phyloP scores from a whole-genome alignment of 192 early-diverging fungal species.

The Cetraspora pellucida region DNA sequence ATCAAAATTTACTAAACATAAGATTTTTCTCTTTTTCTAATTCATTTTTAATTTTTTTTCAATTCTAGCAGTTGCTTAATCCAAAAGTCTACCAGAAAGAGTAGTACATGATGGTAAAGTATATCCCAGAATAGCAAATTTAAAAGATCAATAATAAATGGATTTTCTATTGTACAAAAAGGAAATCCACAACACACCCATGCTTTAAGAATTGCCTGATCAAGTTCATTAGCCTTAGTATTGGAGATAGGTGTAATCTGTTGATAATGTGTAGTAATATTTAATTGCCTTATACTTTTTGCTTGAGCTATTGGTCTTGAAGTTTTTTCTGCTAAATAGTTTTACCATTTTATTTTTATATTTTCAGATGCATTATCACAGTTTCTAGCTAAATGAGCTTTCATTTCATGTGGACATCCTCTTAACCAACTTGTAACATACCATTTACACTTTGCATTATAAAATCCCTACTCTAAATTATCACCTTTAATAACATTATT shows the following conservation, averaged over 20 bases:
- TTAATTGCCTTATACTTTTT: not conserved
- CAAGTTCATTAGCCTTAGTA: not conserved
- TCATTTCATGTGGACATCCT: too few relatives aligned
- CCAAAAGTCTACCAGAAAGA: not conserved
- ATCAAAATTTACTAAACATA: not conserved
- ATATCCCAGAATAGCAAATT: not conserved
- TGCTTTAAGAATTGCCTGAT: not conserved
- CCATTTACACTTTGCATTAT: too few relatives aligned
- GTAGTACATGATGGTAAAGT: not conserved
- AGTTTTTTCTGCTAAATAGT: not conserved
- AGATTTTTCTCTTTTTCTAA: not conserved
- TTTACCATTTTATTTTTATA: not conserved
- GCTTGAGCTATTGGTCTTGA: not conserved
- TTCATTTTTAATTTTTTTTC: not conserved
- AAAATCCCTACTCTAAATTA: too few relatives aligned
- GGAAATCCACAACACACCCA: not conserved
- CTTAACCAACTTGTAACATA: too few relatives aligned
- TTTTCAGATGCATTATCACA: not conserved
- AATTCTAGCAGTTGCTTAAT: not conserved
- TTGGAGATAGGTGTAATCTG: not conserved
- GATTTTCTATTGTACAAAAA: not conserved
- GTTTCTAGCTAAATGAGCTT: not conserved
- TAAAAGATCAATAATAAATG: not conserved
- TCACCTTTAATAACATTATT: not conserved
- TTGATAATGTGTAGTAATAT: not conserved